Evolutionary conservation across 768 basidiomycete genomes (phyloP), one percentile per base, ranked within the genome.

Genomic region (Boletus sensibilis): DNA sequence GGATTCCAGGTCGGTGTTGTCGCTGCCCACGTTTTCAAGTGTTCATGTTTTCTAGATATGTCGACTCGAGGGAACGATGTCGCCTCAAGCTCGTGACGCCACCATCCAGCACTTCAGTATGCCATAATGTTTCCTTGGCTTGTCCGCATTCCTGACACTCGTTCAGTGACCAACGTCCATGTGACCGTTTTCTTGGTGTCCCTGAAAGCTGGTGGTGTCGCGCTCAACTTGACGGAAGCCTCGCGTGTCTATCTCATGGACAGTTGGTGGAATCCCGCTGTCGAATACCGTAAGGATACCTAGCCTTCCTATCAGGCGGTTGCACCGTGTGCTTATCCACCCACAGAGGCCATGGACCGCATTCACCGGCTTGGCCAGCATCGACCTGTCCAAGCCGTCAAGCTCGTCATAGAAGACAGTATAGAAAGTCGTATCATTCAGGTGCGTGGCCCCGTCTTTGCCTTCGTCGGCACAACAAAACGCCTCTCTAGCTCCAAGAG

Each of bases 181-280:
- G 93, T 96, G 37, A 98, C 94, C 2, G 92, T 99, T n/a, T 98
- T 99, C 77, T 82, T 99, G 25, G 93, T 99, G 65, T 91, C 88
- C 59, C 77, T 99, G 68, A 98, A 97, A 72, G 96, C 96, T 1
- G 96, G 96, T 47, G 95, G 95, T 69, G 94, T 94, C 5, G 92
- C 92, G 4, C 78, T 96, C 48, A 94, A 94, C 68, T 71, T 94
- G 62, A 93, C 92, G 0, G 92, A 92, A 70, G 94, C 94, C 0
- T 93, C 91, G 34, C 89, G 92, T 27, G 94, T 97, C 20, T 96
- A 93, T 72, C 82, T 97, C 65, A 96, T 98, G 94, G 96, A 96
- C 69, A 91, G 89, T 61, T 96, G 93, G 93, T 96, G 95, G 95
- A 98, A 98, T 68, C 95, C 95, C 8, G 94, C 94, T n/a, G 87